Evolutionary conservation across 106 monocot genomes (phyloP), one percentile per base, ranked within the genome.

Genomic region (Platanthera guangdongensis): DNA sequence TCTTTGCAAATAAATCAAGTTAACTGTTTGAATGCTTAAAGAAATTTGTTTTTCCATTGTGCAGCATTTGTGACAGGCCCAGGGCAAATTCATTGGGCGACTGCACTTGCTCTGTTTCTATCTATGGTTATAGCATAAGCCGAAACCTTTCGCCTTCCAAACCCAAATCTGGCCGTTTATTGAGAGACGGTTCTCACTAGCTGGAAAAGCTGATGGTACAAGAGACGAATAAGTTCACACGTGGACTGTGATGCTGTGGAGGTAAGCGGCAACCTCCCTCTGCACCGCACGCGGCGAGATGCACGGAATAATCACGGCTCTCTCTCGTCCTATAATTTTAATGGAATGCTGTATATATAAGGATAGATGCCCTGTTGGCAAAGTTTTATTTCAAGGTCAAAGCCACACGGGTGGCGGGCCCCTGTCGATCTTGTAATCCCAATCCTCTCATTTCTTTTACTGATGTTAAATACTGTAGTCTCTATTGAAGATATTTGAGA

Each of bases 401-500:
- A 85, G 90, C 87, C 85, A 81, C 80, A 81, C 78, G 74, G 83
- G 87, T 90, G 87, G 90, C 90, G 73, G 85, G 90, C 81, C 85
- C 71, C 74, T 80, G 39, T 74, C 18, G 53, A 74, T 68, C 68
- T 47, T 68, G 68, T 46, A 39, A 39, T 25, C 1, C 8, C 53
- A 46, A 1, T 15, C 5, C 16, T 2, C 53, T 13, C 22, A 16
- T 47, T 47, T 46, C 47, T 15, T 70, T 45, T 70, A 70, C 70
- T 70, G 16, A 70, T 15, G 16, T 48, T 3, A 7, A 7, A 25
- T 70, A 47, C 4, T 48, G 39, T 39, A 3, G 39, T 10, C 30
- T 65, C 30, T 60, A 65, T 39, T 12, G 3, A 30, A 30, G 16
- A 39, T 67, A 32, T 25, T 25, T 39, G 63, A 64, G 21, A 28